Conservation (phyloP, 306 rosid species). For the Nissolia schottii region DNA sequence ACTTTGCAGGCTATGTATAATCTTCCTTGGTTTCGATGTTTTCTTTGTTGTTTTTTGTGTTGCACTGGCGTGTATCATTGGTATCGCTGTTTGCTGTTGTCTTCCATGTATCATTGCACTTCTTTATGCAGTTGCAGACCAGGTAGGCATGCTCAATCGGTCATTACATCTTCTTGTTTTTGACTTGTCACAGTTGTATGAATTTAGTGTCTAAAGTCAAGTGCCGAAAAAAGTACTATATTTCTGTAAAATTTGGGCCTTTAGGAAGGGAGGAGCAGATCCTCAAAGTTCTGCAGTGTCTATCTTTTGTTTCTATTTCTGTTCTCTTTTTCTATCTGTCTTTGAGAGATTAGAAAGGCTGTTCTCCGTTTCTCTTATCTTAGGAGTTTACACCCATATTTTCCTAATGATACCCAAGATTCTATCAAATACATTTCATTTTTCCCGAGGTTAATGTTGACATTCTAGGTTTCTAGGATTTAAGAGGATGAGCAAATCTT, state of each 20-base stretch:
- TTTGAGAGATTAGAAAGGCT: not conserved
- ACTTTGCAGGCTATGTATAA: slow-evolving; percentile 85
- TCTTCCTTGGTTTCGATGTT: slow-evolving; percentile 95
- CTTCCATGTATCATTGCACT: slow-evolving; percentile 93
- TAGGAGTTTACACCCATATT: not conserved
- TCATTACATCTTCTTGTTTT: slow-evolving; percentile 6
- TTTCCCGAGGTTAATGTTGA: not conserved
- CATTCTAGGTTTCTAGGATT: not conserved
- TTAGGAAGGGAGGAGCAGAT: no score
- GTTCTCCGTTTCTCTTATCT: not conserved
- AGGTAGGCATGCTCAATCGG: slow-evolving; percentile 46
- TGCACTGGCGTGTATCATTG: slow-evolving; percentile 91
- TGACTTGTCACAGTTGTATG: not conserved
- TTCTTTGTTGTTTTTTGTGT: slow-evolving; percentile 98
- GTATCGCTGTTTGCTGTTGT: slow-evolving; percentile 95
- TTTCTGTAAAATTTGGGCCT: not conserved
- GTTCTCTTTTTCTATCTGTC: not conserved
- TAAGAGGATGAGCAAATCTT: not conserved
- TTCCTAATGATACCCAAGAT: not conserved
- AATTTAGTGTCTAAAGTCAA: slow-evolving; percentile 2
- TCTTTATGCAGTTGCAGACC: slow-evolving; percentile 91
- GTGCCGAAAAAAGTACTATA: not conserved
- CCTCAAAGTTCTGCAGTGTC: not conserved
- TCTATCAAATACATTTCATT: not conserved
- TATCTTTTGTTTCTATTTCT: not conserved